Percentiles rank a stretch among this genome's conserved stretches.
phyloP scores from a whole-genome alignment of 306 rosid species.

The Fagus crenata region DNA sequence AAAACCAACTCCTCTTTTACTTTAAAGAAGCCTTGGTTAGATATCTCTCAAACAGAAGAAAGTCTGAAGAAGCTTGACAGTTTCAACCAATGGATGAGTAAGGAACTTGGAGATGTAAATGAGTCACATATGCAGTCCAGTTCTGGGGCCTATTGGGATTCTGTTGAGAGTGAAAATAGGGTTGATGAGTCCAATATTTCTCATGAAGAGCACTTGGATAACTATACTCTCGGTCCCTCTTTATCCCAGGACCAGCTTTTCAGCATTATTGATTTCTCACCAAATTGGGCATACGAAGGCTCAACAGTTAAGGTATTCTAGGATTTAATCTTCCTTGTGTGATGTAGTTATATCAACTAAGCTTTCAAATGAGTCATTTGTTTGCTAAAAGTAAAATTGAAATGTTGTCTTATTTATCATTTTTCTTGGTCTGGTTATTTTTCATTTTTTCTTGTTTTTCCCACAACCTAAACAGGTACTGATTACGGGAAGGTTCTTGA shows the following conservation, averaged over 20 bases:
- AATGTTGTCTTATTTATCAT: constrained; percentile 18
- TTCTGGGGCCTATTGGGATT: constrained; percentile 62
- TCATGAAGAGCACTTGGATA: constrained; percentile 52
- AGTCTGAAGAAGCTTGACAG: constrained; percentile 76
- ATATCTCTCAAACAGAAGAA: constrained; percentile 40
- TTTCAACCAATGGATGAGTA: constrained; percentile 83
- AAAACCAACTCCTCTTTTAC: constrained; percentile 34
- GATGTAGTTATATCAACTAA: constrained; percentile 10
- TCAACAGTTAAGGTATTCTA: constrained; percentile 63
- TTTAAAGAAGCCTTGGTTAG: constrained; percentile 44
- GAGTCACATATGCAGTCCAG: constrained; percentile 58
- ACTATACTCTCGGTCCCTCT: constrained; percentile 65
- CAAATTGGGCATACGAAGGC: constrained; percentile 71
- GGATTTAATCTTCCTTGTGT: constrained; percentile 21
- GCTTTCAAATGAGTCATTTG: constrained; percentile 12
- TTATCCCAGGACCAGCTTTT: constrained; percentile 79
- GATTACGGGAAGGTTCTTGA: constrained; percentile 72
- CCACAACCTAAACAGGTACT: constrained; percentile 52
- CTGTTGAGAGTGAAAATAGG: constrained; percentile 58
- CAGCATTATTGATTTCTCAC: constrained; percentile 77
- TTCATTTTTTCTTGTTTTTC: constrained; percentile 7
- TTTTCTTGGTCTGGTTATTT: constrained; percentile 15
- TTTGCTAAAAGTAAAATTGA: neutral
- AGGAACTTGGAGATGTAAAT: constrained; percentile 73
- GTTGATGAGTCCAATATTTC: constrained; percentile 49